These are phyloP conservation scores for Pharus latifolius DNA, from an alignment of 176 grass and related monocot genomes.

Conservation along the genomic window DNA sequence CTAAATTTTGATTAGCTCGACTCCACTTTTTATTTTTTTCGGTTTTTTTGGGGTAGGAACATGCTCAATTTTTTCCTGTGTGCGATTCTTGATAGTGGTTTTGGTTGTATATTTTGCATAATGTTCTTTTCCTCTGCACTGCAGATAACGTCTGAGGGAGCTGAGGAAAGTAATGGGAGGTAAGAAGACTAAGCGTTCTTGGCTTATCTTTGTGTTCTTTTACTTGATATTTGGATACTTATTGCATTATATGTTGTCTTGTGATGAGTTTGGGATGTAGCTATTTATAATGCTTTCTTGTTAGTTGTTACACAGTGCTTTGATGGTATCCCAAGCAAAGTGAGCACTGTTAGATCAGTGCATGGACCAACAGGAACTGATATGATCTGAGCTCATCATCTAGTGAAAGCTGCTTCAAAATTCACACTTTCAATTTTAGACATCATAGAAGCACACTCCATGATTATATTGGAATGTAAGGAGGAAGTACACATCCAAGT, in stretches of 20 bases:
- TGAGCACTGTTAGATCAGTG: background rate
- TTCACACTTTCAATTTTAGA: background rate
- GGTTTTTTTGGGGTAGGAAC: background rate
- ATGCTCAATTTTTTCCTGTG: background rate
- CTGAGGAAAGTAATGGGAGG: constrained; percentile 20
- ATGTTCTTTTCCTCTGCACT: background rate
- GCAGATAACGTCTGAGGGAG: constrained; percentile 3
- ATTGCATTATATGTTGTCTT: background rate
- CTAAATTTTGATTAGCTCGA: background rate
- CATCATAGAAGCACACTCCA: background rate
- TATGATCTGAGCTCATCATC: background rate
- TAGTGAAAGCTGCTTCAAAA: background rate
- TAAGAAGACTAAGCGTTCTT: constrained; percentile 15
- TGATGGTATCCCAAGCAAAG: background rate
- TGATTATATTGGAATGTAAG: background rate
- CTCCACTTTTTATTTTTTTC: background rate
- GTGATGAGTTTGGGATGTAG: background rate
- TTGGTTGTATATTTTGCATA: background rate
- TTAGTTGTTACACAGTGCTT: background rate
- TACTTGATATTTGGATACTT: background rate
- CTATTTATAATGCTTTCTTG: background rate
- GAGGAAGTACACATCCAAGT: background rate
- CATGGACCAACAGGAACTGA: background rate
- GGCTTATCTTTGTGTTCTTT: background rate
- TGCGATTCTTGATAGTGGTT: background rate